phyloP scores from a whole-genome alignment of 2,329 filamentous ascomycete species.

The Fusarium xylarioides region DNA sequence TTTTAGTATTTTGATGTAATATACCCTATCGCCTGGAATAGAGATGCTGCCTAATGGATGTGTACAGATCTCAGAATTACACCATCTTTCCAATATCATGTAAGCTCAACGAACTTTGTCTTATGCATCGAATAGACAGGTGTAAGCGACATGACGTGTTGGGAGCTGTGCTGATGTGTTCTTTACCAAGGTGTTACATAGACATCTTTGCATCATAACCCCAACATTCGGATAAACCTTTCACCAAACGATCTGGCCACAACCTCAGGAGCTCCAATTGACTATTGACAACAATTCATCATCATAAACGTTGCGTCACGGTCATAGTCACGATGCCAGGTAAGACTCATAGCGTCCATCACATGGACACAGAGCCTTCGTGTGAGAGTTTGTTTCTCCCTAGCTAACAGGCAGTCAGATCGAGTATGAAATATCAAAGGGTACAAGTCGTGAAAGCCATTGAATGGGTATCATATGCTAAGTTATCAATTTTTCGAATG shows the following conservation, averaged over 20 bases:
- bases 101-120: not conserved
- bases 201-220: not conserved
- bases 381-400: too few relatives aligned
- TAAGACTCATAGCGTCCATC: not conserved
- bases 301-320: too few relatives aligned
- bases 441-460: not conserved
- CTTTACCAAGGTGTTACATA: not conserved
- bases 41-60: not conserved
- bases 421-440: not conserved
- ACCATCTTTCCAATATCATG: not conserved
- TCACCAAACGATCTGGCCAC: not conserved
- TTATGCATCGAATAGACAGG: not conserved
- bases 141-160: not conserved
- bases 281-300: not conserved
- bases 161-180: not conserved
- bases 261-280: not conserved
- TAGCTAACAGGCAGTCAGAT: not conserved
- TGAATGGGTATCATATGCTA: slow-evolving; percentile 26
- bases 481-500: slow-evolving; percentile 6
- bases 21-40: slow-evolving; percentile 6
- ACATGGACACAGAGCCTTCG: not conserved
- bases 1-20: slow-evolving; percentile 10
- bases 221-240: not conserved
- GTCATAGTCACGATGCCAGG: not conserved
- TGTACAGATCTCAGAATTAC: not conserved